Percentiles rank a stretch among this genome's conserved stretches.
Conservation (phyloP, 441 rosid species). For the Mallotus japonicus region DNA sequence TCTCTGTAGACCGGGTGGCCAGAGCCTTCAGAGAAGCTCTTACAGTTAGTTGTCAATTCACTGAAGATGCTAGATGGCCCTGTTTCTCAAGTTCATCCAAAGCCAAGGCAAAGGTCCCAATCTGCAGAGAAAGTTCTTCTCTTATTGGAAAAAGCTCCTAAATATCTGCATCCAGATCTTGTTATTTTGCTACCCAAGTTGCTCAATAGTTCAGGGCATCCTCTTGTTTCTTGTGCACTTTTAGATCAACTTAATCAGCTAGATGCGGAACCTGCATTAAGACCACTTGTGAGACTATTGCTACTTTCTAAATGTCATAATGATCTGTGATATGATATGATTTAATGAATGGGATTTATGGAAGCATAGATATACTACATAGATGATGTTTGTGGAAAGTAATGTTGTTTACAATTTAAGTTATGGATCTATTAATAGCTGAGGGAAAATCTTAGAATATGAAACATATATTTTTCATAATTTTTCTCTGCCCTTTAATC, state of each 20-base stretch:
- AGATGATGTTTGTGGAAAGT: not conserved
- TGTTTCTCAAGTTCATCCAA: slow-evolving; percentile 66
- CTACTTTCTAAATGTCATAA: not conserved
- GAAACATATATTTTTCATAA: not conserved
- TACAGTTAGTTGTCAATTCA: slow-evolving; percentile 75
- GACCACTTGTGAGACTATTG: slow-evolving; percentile 50
- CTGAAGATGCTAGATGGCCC: slow-evolving; percentile 71
- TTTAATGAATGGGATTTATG: not conserved
- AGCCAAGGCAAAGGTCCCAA: slow-evolving; percentile 69
- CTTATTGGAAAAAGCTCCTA: slow-evolving; percentile 72
- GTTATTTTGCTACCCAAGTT: slow-evolving; percentile 71
- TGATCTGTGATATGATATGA: not conserved
- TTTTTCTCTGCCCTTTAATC: not conserved
- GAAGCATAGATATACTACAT: not conserved
- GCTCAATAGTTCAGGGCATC: slow-evolving; percentile 53
- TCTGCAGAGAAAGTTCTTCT: slow-evolving; percentile 70
- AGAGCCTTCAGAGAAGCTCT: slow-evolving; percentile 82
- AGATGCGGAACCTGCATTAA: slow-evolving; percentile 62
- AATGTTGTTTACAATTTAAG: not conserved
- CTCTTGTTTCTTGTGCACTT: slow-evolving; percentile 66
- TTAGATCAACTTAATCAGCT: slow-evolving; percentile 61
- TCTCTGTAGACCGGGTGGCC: slow-evolving; percentile 61
- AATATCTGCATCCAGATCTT: slow-evolving; percentile 66
- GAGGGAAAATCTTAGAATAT: not conserved
- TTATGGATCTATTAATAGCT: not conserved